Evolutionary conservation across 352 stramenopile species (phyloP), one percentile per base, ranked within the genome.

Genomic region (Pythium aphanidermatum): DNA sequence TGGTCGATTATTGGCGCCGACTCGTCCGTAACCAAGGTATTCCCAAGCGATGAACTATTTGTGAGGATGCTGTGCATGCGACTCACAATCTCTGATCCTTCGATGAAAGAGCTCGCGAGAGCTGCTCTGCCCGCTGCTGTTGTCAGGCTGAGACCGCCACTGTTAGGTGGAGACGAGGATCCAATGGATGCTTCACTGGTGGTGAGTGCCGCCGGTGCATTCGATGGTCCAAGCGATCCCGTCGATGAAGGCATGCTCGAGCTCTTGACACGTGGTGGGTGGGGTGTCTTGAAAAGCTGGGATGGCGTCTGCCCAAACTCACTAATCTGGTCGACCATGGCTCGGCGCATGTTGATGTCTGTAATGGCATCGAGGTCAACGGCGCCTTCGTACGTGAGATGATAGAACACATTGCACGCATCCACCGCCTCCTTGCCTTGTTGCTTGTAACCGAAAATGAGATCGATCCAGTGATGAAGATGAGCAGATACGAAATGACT

Each of bases 231-330:
- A 11, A 34, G 29, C 29, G 29, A 34, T 14, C 10, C 14, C 10
- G 11, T 34, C 29, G 29, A 11, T 14, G 29, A 34, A 14, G 29
- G 10, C 29, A 14, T 34, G 10, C 34, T 35, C 17, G 46, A 25
- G 12, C 16, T 11, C 29, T 34, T 34, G 29, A 62, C 1, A 2
- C 76, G 69, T 13, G 64, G 43, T 10, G 83, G 84, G 47, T 96
- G 86, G 6, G 85, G 65, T 3, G 63, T 84, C 46, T 74, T 74
- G 51, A 97, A 96, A 19, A 97, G 70, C 61, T 98, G 95, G 50
- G 94, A 95, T 13, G 96, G 96, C 9, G 89, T 98, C 65, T 99
- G 96, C 2, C 97, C 97, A 71, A 99, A 99, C 64, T 99, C 95
- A 16, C 86, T 90, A 51, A 99, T 99, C 72, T 99, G 97, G 28